Conservation (phyloP, 805 yeast genomes). For the Myxozyma neglecta region DNA sequence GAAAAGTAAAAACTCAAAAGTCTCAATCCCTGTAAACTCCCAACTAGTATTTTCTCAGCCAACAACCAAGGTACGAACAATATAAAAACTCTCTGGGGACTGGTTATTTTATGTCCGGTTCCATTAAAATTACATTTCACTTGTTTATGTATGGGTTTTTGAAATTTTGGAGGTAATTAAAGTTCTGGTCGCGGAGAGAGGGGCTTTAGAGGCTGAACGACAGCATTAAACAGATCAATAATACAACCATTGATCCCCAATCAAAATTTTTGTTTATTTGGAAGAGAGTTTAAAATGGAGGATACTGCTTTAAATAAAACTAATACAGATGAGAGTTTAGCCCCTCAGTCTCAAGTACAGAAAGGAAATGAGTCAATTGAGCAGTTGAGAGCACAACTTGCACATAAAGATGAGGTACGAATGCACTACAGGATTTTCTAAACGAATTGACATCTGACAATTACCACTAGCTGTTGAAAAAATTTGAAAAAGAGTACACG, state of each 20-base stretch:
- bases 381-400: slow-evolving; percentile 14
- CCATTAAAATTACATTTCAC: no score
- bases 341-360: not conserved
- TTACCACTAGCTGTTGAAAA: slow-evolving; percentile 4
- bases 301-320: not conserved
- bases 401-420: slow-evolving; percentile 22
- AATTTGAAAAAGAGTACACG: slow-evolving; percentile 5
- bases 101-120: no score
- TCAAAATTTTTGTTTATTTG: not conserved
- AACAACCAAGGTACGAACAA: no score
- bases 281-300: not conserved
- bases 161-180: no score
- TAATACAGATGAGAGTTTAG: not conserved
- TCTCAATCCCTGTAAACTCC: not conserved
- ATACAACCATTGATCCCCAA: no score
- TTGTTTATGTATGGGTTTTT: no score
- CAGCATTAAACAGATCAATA: no score
- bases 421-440: not conserved
- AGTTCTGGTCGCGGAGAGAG: no score
- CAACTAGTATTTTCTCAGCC: not conserved
- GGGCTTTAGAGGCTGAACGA: no score
- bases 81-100: no score
- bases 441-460: not conserved
- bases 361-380: not conserved
- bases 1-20: not conserved